A percentile compares a stretch with the other conserved stretches of the same genome.
phyloP scores from a whole-genome alignment of 306 rosid species.

The Pueraria montana region DNA sequence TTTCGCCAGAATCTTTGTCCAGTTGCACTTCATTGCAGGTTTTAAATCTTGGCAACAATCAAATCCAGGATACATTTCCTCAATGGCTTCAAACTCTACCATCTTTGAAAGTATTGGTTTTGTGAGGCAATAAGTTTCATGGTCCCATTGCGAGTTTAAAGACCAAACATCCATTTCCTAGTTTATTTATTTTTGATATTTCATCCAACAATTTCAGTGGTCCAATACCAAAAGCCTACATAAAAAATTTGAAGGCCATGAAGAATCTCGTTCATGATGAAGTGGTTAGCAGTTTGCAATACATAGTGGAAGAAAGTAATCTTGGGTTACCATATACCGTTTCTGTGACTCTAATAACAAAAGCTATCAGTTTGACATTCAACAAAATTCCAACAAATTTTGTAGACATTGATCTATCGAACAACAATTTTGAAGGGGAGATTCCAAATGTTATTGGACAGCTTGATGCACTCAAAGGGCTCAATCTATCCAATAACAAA shows the following conservation, averaged over 20 bases:
- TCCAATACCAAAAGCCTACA: slow-evolving; percentile 11
- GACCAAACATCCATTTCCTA: neutral
- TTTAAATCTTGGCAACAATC: slow-evolving; percentile 54
- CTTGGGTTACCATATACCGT: too few species aligned
- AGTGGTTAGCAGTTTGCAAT: too few species aligned
- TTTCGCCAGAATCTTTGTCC: slow-evolving; percentile 44
- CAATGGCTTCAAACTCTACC: slow-evolving; percentile 47
- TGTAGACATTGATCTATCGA: too few species aligned
- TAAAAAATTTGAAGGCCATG: slow-evolving; percentile 44
- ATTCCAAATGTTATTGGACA: too few species aligned
- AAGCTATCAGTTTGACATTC: too few species aligned
- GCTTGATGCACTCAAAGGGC: too few species aligned
- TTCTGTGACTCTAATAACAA: too few species aligned
- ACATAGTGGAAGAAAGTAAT: too few species aligned
- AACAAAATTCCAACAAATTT: too few species aligned
- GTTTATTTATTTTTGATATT: slow-evolving; percentile 46
- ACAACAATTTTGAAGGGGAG: too few species aligned
- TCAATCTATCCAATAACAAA: too few species aligned
- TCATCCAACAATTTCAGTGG: slow-evolving; percentile 48
- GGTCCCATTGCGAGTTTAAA: slow-evolving; percentile 43
- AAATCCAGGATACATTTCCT: slow-evolving; percentile 49
- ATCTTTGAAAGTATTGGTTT: slow-evolving; percentile 40
- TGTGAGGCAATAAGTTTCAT: slow-evolving; percentile 49
- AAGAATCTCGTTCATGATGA: neutral
- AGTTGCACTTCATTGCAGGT: neutral